phyloP scores from a whole-genome alignment of 2,329 filamentous ascomycete species.

The Hawksworthiomyces lignivorus region DNA sequence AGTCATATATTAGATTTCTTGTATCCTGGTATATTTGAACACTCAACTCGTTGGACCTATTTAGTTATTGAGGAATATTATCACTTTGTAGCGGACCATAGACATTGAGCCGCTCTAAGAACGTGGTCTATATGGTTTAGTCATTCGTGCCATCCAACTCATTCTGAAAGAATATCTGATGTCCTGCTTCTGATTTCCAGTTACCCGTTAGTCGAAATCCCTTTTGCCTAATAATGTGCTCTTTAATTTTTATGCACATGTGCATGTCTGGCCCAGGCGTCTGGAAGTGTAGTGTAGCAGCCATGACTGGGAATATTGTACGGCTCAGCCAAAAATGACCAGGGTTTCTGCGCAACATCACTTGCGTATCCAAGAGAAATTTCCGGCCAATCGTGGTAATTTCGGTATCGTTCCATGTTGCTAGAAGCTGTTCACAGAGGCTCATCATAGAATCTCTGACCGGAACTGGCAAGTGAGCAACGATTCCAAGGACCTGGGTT shows the following conservation, averaged over 20 bases:
- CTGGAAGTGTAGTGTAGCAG: not conserved
- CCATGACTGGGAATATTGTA: not conserved
- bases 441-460: not conserved
- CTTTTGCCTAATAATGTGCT: not conserved
- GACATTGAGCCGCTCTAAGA: no score
- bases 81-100: no score
- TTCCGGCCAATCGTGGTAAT: not conserved
- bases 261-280: not conserved
- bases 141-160: not conserved
- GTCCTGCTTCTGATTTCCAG: not conserved
- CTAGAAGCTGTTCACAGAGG: not conserved
- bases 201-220: not conserved
- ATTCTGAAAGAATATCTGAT: not conserved
- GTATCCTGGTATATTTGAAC: no score
- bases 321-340: not conserved
- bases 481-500: not conserved
- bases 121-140: not conserved
- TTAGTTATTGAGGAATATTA: no score
- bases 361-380: not conserved
- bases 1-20: no score
- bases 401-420: not conserved
- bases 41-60: no score
- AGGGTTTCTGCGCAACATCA: not conserved
- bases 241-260: not conserved
- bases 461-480: not conserved